Evolutionary conservation across 169 alveolate species (phyloP), one percentile per base, ranked within the genome.

Genomic region (Plasmodium gaboni): DNA sequence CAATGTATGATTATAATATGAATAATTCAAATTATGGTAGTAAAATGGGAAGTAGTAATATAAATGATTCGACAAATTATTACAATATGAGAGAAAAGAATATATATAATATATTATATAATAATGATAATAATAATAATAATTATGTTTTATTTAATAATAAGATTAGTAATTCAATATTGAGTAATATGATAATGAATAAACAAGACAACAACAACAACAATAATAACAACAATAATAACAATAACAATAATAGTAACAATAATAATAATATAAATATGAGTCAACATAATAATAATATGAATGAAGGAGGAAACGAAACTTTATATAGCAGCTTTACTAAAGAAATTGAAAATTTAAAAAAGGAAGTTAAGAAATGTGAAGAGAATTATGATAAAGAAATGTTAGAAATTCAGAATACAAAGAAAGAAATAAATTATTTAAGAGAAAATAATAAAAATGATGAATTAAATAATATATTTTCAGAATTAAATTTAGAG

Each of bases 381-480:
- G 59, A 59, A 8, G 89, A 78, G 22, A 78, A 64, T 44, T 78
- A 78, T 57, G 89, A 78, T 64, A 78, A 65, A 24, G 89, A 78
- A 65, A 78, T 78, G 89, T 9, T 64, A 10, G 89, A 78, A 63
- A 78, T 78, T 17, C 50, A 78, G 46, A 76, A 76, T n/a, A 53
- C 12, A 50, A 76, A 76, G 53, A 64, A 65, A n/a, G 89, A 78
- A 78, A 78, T 78, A n/a, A 65, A 65, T 3, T 78, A 64, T 17
- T 59, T 78, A 38, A 78, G 67, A 19, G 78, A 78, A 78, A 78
- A 55, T 50, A 78, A 65, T 17, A 78, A 28, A 63, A 70, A 78
- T 78, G 76, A 78, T 15, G 71, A 78, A 65, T 64, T 78, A 48
- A 51, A 59, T 65, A 74, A 50, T 8, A 64, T 59, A 10, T 78